Conservation (phyloP, 2,329 filamentous ascomycete genomes). For the Fusarium sp. region DNA sequence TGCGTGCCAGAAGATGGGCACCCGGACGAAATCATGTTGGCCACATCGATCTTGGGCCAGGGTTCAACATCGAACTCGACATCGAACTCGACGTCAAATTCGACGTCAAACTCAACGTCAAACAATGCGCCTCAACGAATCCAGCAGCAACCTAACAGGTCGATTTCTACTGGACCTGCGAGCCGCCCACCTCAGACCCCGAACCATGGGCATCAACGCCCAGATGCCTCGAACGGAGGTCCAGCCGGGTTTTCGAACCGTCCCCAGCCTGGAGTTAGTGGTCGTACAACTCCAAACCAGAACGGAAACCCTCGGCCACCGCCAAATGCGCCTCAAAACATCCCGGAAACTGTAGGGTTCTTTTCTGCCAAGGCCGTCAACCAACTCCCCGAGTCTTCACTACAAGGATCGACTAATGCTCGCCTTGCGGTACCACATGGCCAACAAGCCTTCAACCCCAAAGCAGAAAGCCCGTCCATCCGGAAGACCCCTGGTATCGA, state of each 20-base stretch:
- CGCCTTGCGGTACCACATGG: constrained; percentile 57
- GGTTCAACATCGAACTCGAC: background rate
- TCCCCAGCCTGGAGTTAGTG: constrained; percentile 26
- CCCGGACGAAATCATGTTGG: constrained; percentile 79
- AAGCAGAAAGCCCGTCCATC: constrained; percentile 84
- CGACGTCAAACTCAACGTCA: background rate
- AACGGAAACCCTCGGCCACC: constrained; percentile 47
- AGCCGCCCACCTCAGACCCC: constrained; percentile 51
- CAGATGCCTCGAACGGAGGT: constrained; percentile 32
- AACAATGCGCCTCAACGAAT: constrained; percentile 37
- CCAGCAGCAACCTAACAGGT: constrained; percentile 39
- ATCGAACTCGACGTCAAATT: constrained; percentile 11
- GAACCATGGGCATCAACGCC: constrained; percentile 44
- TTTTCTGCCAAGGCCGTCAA: constrained; percentile 77
- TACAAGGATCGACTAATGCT: constrained; percentile 54
- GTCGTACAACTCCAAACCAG: constrained; percentile 38
- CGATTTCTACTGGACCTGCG: constrained; percentile 27
- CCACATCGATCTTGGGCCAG: constrained; percentile 44
- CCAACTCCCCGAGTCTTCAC: constrained; percentile 60
- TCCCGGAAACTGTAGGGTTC: constrained; percentile 68
- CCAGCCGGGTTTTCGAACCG: constrained; percentile 40
- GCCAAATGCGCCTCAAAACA: constrained; percentile 40
- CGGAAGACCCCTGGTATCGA: constrained; percentile 90
- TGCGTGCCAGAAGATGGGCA: constrained; percentile 76
- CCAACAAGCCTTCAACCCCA: constrained; percentile 76